Evolutionary conservation across 345 rosid genomes (phyloP).

Genomic region (Mangifera indica): DNA sequence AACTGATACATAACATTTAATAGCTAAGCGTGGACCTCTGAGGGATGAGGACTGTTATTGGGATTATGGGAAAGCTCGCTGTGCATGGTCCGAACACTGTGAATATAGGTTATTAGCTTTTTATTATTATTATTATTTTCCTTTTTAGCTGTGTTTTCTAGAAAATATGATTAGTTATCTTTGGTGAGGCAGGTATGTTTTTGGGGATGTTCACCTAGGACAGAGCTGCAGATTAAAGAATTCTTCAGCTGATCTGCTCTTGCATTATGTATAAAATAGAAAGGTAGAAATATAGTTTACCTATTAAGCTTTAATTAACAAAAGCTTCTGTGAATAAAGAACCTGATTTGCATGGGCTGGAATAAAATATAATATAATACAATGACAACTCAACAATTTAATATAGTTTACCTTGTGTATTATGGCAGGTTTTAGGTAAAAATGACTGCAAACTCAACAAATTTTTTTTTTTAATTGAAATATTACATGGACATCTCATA

Average conservation of each 20-base stretch:
- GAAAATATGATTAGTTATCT: not conserved
- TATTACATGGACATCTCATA: no score
- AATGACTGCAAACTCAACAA: no score
- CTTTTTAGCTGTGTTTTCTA: not conserved
- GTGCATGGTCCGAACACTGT: constrained; percentile 94
- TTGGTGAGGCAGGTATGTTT: constrained; percentile 57
- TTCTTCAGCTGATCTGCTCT: constrained; percentile 59
- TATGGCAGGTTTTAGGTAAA: no score
- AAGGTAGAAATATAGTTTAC: constrained; percentile 26
- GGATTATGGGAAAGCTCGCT: constrained; percentile 97
- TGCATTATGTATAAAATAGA: constrained; percentile 57
- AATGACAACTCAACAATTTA: no score
- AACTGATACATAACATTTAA: constrained; percentile 9
- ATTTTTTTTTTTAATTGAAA: no score
- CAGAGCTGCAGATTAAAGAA: constrained; percentile 97
- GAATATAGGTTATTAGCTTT: constrained; percentile 69
- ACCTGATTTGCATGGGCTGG: no score
- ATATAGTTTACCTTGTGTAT: no score
- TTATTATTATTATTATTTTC: not conserved
- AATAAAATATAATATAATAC: no score
- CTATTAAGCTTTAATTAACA: constrained; percentile 6
- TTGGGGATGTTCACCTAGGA: constrained; percentile 96
- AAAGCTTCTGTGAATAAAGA: no score
- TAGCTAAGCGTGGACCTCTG: constrained; percentile 93
- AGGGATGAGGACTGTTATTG: constrained; percentile 95